Evolutionary conservation across 2,329 filamentous ascomycete genomes (phyloP).

Genomic region (Whalleya microplaca): DNA sequence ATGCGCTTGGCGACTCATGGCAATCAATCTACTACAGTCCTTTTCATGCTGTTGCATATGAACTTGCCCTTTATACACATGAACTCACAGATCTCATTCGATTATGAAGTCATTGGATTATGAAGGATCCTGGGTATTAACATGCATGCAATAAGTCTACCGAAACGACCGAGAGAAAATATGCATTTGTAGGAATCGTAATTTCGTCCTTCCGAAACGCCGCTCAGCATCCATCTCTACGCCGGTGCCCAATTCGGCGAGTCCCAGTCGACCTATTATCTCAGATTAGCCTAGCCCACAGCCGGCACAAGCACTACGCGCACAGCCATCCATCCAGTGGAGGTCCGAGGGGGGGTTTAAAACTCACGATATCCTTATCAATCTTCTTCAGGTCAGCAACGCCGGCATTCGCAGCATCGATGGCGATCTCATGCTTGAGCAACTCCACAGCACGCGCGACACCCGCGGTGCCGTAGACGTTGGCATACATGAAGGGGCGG

Average conservation of each 20-base stretch:
- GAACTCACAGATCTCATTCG: no score
- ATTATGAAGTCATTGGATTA: no score
- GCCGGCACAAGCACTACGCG: background rate
- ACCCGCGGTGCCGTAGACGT: slow-evolving; percentile 49
- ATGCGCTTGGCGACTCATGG: no score
- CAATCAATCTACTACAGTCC: no score
- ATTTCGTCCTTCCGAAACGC: background rate
- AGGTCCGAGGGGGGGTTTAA: background rate
- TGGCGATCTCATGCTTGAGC: slow-evolving; percentile 47
- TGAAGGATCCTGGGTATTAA: no score
- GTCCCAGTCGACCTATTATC: slow-evolving; percentile 12
- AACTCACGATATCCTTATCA: slow-evolving; percentile 25
- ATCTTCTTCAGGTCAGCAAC: slow-evolving; percentile 34
- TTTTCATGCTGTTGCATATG: no score
- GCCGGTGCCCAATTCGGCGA: slow-evolving; percentile 15
- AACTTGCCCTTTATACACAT: no score
- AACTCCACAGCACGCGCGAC: slow-evolving; percentile 47
- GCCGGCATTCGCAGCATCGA: slow-evolving; percentile 37
- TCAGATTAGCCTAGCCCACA: background rate
- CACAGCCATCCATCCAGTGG: no score
- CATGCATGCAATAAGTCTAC: no score
- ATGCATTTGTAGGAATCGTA: slow-evolving; percentile 4
- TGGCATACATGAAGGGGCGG: slow-evolving; percentile 52
- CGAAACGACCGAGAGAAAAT: background rate
- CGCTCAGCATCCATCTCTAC: background rate